Base-by-base conservation (phyloP, 140 eudicot genomes). In the Cichorium intybus region DNA sequence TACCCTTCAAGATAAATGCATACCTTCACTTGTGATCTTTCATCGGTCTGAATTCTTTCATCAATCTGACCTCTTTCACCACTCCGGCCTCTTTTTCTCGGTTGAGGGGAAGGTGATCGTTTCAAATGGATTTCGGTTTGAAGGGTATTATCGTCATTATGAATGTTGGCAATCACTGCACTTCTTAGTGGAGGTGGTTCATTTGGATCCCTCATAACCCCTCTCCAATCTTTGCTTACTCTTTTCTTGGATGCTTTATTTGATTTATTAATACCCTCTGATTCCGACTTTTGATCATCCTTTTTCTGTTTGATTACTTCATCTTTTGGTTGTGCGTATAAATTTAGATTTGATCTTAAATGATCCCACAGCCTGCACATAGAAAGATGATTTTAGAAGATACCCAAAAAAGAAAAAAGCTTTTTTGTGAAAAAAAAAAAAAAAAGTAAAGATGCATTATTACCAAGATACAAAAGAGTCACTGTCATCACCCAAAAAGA, bases 311-410 rank as follows among this genome's bases (percentile, higher is more conserved):
- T 81, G 16, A 74, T 64, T 7, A 35, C 83, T 74, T 67, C 89
- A 59, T 74, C 82, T 52, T 22, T 68, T 41, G 80, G 52, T 87
- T 79, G 81, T 52, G 86, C 83, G 75, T 92, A 92, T n/a, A 74
- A 61, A 77, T 87, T 69, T 18, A 92, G 18, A 73, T 88, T 79
- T 62, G 95, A 76, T 50, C 80, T 74, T 47, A 92, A 62, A 74
- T 92, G 98, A 66, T 92, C 98, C 98, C 98, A 92, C 56, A 92
- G 80, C 98, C 98, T 92, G 57, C 50, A 69, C 11, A 60, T 11
- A 45, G 7, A 27, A 45, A 51, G 26, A 64, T 31, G 34, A 52
- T 60, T 18, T 37, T 14, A 31, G 15, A 57, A 24, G 16, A 21
- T n/a, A 15, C 17, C 34, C 4, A 8, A 59, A 33, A 12, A 55